phyloP scores from a whole-genome alignment of 306 rosid genomes.

The Prunus davidiana region DNA sequence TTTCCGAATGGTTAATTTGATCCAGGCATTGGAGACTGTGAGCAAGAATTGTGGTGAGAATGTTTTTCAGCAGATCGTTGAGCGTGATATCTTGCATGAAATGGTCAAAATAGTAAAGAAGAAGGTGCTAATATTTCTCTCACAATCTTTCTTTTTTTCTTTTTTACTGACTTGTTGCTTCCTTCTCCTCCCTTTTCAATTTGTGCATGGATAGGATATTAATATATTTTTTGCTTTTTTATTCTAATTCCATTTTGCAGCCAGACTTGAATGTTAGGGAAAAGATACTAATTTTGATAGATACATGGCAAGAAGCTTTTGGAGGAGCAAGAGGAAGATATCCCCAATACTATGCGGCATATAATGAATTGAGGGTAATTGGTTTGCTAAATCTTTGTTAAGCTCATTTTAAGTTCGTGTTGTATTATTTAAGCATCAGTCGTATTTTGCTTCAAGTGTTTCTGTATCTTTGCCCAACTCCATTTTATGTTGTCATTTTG shows the following conservation, averaged over 20 bases:
- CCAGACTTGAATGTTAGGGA: constrained; percentile 91
- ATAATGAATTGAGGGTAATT: constrained; percentile 75
- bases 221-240: constrained; percentile 24
- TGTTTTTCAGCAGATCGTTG: constrained; percentile 78
- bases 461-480: neutral
- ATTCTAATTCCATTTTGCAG: constrained; percentile 51
- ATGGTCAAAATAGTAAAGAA: constrained; percentile 98
- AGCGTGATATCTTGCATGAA: constrained; percentile 85
- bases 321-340: constrained; percentile 74
- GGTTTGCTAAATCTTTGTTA: constrained; percentile 10
- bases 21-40: constrained; percentile 85
- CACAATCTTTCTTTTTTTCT: constrained; percentile 9
- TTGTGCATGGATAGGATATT: constrained; percentile 1
- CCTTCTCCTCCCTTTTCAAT: neutral
- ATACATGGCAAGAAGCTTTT: constrained; percentile 98
- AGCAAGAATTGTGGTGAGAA: constrained; percentile 94
- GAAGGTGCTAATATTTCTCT: constrained; percentile 51
- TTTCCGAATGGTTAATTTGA: constrained; percentile 17
- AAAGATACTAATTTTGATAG: constrained; percentile 78
- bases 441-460: neutral
- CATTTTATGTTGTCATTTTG: neutral
- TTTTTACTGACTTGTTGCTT: neutral
- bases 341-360: constrained; percentile 89
- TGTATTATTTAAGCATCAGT: neutral
- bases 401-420: constrained; percentile 6